Conservation (phyloP, 2,329 filamentous ascomycete species). For the Phyllosticta ampelicida region DNA sequence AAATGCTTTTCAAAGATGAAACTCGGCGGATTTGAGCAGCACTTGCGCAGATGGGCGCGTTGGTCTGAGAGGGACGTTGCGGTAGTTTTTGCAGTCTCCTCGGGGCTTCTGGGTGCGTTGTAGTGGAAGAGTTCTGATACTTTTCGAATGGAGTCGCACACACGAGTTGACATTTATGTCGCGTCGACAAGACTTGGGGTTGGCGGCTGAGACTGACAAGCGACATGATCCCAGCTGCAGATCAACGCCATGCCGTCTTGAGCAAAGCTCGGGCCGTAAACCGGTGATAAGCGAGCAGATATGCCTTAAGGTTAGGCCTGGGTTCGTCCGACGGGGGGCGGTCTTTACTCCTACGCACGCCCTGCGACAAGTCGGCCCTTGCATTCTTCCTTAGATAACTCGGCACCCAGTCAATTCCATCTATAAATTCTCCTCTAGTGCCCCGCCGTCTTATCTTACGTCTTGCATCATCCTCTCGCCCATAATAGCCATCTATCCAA, state of each 20-base stretch:
- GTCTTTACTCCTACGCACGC: background rate
- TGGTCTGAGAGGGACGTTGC: too few species aligned
- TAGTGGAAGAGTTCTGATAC: too few species aligned
- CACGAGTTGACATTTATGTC: background rate
- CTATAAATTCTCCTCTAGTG: background rate
- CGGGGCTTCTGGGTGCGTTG: too few species aligned
- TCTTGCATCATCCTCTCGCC: background rate
- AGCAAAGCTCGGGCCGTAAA: background rate
- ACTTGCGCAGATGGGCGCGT: too few species aligned
- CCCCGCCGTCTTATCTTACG: background rate
- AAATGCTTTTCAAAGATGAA: too few species aligned
- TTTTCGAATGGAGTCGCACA: too few species aligned
- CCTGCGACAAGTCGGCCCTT: background rate
- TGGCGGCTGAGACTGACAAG: background rate
- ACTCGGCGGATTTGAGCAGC: too few species aligned
- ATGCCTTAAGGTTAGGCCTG: too few species aligned
- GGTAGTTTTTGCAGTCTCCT: too few species aligned
- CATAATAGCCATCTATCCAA: conserved; percentile 11
- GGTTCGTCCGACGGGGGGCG: too few species aligned
- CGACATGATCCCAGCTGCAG: background rate
- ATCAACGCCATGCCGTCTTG: background rate
- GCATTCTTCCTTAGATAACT: background rate
- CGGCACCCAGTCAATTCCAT: background rate
- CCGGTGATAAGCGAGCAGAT: background rate
- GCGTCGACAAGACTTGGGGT: background rate